These are phyloP conservation scores for Fusarium sp. DNA, from an alignment of 2,329 filamentous ascomycete species.

Conservation along the genomic window DNA sequence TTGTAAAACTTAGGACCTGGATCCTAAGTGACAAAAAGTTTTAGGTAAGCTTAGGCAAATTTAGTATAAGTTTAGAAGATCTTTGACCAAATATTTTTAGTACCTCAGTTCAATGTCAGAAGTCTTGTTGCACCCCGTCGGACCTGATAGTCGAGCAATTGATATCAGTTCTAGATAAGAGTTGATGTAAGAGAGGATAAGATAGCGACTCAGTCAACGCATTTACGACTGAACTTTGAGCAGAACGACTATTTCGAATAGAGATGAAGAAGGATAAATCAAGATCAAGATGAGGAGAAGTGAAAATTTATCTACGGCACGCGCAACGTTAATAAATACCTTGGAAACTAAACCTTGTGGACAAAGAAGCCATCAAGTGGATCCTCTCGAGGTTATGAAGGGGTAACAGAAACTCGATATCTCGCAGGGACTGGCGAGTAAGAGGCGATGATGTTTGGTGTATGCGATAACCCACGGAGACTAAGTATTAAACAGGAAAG, in stretches of 20 bases:
- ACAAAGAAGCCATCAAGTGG: constrained; percentile 43
- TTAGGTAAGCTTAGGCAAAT: too few species aligned
- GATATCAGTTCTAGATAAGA: constrained; percentile 20
- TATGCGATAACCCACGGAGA: constrained; percentile 21
- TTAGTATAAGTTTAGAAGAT: too few species aligned
- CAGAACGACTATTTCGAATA: not conserved
- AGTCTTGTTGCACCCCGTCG: too few species aligned
- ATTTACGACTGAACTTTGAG: not conserved
- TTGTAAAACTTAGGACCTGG: too few species aligned
- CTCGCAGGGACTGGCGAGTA: constrained; percentile 40
- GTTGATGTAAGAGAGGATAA: not conserved
- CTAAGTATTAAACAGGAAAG: constrained; percentile 10
- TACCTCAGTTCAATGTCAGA: too few species aligned
- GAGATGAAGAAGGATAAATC: not conserved
- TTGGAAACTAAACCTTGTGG: constrained; percentile 29
- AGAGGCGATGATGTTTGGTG: constrained; percentile 6
- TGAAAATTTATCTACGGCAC: constrained; percentile 24
- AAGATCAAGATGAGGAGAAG: not conserved
- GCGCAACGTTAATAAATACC: constrained; percentile 1
- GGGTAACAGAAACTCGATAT: constrained; percentile 46
- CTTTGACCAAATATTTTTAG: too few species aligned
- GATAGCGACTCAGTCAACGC: constrained; percentile 8
- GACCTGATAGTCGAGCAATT: not conserved
- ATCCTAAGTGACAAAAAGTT: too few species aligned
- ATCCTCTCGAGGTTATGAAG: constrained; percentile 42